phyloP scores from a whole-genome alignment of 805 yeast genomes.

The Metschnikowia arizonensis region DNA sequence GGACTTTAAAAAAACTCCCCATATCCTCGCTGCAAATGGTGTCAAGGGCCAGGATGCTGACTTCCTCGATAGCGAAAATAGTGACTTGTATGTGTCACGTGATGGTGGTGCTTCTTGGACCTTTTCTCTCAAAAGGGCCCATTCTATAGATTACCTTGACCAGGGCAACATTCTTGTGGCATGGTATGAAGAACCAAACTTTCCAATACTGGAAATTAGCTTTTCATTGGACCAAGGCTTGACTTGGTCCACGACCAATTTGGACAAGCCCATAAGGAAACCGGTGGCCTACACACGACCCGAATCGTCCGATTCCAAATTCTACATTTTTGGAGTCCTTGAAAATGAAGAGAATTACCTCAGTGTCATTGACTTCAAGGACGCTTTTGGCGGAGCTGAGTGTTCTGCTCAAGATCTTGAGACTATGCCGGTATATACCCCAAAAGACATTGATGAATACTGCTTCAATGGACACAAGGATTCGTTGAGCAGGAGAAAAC shows the following conservation, averaged over 20 bases:
- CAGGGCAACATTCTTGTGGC: constrained; percentile 63
- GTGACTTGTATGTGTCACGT: constrained; percentile 57
- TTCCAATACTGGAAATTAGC: constrained; percentile 15
- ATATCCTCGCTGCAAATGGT: constrained; percentile 35
- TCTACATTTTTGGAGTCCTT: constrained; percentile 46
- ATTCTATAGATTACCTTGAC: constrained; percentile 64
- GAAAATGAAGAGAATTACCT: constrained; percentile 17
- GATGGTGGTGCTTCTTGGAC: constrained; percentile 80
- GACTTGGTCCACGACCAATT: constrained; percentile 52
- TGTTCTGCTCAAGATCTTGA: constrained; percentile 59
- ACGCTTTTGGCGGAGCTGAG: constrained; percentile 47
- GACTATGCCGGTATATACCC: constrained; percentile 51
- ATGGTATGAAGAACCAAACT: background rate
- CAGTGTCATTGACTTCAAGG: constrained; percentile 52
- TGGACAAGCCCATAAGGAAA: constrained; percentile 55
- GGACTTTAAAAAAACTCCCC: constrained; percentile 40
- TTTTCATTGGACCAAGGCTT: constrained; percentile 74
- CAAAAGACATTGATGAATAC: constrained; percentile 26
- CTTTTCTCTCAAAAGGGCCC: constrained; percentile 48
- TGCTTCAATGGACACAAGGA: constrained; percentile 73
- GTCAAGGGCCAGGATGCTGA: constrained; percentile 25
- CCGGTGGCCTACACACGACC: constrained; percentile 41
- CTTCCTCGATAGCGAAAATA: constrained; percentile 14
- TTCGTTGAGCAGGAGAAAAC: constrained; percentile 59
- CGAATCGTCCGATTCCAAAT: constrained; percentile 44